Evolutionary conservation across 768 basidiomycete species (phyloP), one percentile per base, ranked within the genome.

Genomic region (Phallus indusiatus): DNA sequence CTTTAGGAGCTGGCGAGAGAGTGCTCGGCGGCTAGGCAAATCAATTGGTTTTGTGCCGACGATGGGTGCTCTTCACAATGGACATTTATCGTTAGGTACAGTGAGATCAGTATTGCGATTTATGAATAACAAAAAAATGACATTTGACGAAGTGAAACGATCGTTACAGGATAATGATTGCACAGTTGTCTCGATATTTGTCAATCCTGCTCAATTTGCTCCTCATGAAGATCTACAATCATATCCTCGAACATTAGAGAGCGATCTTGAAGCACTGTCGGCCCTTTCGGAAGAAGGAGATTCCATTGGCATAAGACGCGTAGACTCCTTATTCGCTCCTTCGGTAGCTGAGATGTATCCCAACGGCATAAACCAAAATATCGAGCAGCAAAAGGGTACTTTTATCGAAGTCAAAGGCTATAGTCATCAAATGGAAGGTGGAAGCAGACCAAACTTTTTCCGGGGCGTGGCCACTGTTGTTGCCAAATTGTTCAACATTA

Each of bases 121-220:
- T 33, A 24, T 59, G 12, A 12, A 18, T 54, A n/a, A 60, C 50
- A 53, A n/a, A n/a, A n/a, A n/a, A n/a, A 28, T 51, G 18, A 5
- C 12, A 17, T 9, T 16, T 47, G 1, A 18, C 55, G 17, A 68
- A 98, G 95, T 98, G 21, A 78, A 81, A 60, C 76, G 76, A 53
- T 94, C 91, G 0, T 77, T 98, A 3, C 69, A 72, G 1, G 80
- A 85, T 58, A 94, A 94, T 67, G 89, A 93, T 59, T 71, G 85
- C 46, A 98, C 96, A 0, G 83, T 97, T 64, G 74, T 97, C 60
- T 96, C 94, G 24, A 91, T 99, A 65, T 99, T 97, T 70, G 94
- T 99, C 60, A 98, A 99, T 69, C 96, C 96, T 0, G 88, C 94
- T 2, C 94, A 98, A 70, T 99, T 99, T 65, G 91, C 95, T 1